A percentile compares a stretch with the other conserved stretches of the same genome.
Conservation (phyloP, 176 grass and related monocot genomes). For the Lolium multiflorum region DNA sequence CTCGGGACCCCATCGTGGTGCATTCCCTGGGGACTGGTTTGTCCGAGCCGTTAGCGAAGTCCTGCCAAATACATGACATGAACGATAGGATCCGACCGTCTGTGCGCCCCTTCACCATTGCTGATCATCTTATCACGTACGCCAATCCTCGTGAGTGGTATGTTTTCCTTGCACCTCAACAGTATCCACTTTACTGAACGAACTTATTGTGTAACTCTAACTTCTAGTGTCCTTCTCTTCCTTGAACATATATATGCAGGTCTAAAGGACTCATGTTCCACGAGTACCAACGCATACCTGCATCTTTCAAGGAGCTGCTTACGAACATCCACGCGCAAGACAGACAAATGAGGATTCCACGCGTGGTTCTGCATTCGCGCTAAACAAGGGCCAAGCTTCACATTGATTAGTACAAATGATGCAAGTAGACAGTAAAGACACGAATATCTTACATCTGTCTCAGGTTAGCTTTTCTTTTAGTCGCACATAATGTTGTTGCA, state of each 20-base stretch:
- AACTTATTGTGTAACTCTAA: neutral
- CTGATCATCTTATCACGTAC: too few relatives aligned
- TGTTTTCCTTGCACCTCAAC: too few relatives aligned
- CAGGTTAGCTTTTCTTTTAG: neutral
- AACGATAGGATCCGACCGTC: too few relatives aligned
- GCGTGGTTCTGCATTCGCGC: neutral
- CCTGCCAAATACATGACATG: too few relatives aligned
- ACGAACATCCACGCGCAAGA: neutral
- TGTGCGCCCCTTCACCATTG: too few relatives aligned
- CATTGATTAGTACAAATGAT: neutral
- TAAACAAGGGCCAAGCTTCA: neutral
- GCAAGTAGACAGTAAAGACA: neutral
- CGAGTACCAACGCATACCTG: neutral
- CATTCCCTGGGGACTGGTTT: too few relatives aligned
- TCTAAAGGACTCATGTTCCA: constrained; percentile 14
- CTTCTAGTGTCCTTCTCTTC: neutral
- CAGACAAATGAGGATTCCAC: neutral
- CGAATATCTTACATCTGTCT: too few relatives aligned
- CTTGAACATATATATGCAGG: neutral
- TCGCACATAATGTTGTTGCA: too few relatives aligned
- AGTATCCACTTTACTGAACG: neutral
- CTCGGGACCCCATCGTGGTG: too few relatives aligned
- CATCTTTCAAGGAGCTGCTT: neutral
- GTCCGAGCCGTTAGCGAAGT: too few relatives aligned
- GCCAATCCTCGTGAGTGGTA: too few relatives aligned